Base-by-base conservation (phyloP, 441 rosid species). In the Syzygium malaccense region DNA sequence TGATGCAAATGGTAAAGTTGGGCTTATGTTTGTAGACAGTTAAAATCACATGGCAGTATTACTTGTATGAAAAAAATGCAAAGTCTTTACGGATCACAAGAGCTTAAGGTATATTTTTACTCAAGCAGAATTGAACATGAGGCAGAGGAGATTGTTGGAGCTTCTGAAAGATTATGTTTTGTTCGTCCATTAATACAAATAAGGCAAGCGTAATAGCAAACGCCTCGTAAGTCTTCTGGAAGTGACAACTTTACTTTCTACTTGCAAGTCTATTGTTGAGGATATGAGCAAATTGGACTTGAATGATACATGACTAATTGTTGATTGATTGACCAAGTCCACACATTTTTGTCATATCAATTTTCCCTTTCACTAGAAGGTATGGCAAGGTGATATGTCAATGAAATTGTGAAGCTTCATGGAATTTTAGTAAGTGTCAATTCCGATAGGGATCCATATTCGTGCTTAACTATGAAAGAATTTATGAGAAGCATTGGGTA, bases 21-120 rank as follows among this genome's bases (percentile, higher is more conserved):
- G 1, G 58, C 58, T 56, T 56, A 56, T 56, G 23, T 25, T 19
- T 56, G 4, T 19, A 56, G 58, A 56, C 1, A 20, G 58, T 57
- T 57, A 14, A 26, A 57, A 25, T 20, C 58, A 57, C 14, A 25
- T 57, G n/a, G 2, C 0, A 0, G 6, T 0, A 57, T 4, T 25
- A 57, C 28, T 57, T 3, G 0, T 57, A 57, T 57, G 62, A 12
- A 0, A 57, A 5, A 57, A 57, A 57, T 0, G 1, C 9, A 13
- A 25, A 57, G 62, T 25, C 10, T 25, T 57, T 57, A 57, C 10
- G 13, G 14, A 57, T 10, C 6, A 57, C 28, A 25, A 57, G 23
- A 57, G n/a, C 28, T 57, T 57, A 10, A 25, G 23, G 62, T 57
- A 10, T 28, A 25, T 57, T 57, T 57, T 57, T 57, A 57, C 25